A percentile compares a stretch with the other conserved stretches of the same genome.
Conservation (phyloP, 2,329 filamentous ascomycete genomes). For the Colletotrichum gigasporum region DNA sequence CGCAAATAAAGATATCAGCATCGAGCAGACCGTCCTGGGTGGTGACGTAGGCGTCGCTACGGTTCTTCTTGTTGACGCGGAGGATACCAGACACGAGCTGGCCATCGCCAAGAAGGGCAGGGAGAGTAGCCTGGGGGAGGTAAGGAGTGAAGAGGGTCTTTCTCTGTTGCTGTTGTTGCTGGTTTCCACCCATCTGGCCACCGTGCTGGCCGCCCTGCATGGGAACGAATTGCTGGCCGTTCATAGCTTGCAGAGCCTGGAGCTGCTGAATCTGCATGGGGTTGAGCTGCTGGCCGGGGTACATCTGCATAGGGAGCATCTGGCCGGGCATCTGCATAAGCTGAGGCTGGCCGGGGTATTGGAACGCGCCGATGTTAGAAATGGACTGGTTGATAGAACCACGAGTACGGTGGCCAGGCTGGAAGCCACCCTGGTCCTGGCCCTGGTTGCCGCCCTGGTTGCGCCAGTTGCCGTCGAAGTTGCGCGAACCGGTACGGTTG, state of each 20-base stretch:
- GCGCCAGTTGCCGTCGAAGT: constrained; percentile 98
- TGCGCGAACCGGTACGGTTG: constrained; percentile 83
- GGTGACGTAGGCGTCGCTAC: constrained; percentile 97
- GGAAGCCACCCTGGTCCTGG: constrained; percentile 82
- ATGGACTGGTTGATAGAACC: constrained; percentile 87
- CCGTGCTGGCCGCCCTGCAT: constrained; percentile 78
- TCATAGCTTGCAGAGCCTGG: constrained; percentile 89
- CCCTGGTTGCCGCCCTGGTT: constrained; percentile 77
- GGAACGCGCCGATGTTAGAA: constrained; percentile 84
- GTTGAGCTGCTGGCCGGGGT: constrained; percentile 85
- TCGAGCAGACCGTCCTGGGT: constrained; percentile 88
- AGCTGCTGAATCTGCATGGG: constrained; percentile 89
- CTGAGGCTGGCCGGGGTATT: constrained; percentile 88
- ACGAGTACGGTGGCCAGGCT: constrained; percentile 89
- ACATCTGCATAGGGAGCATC: constrained; percentile 87
- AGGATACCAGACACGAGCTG: constrained; percentile 96
- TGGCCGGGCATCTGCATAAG: constrained; percentile 87
- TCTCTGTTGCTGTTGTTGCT: constrained; percentile 88
- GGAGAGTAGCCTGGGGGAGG: constrained; percentile 91
- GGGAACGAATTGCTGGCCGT: constrained; percentile 77
- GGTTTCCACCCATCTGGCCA: constrained; percentile 70
- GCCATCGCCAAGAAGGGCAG: constrained; percentile 88
- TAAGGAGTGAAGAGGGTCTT: constrained; percentile 99
- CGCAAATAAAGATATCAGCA: constrained; percentile 99
- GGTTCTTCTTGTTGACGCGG: constrained; percentile 99